phyloP scores from a whole-genome alignment of 2,329 filamentous ascomycete species.

The Neopestalotiopsis rosae region DNA sequence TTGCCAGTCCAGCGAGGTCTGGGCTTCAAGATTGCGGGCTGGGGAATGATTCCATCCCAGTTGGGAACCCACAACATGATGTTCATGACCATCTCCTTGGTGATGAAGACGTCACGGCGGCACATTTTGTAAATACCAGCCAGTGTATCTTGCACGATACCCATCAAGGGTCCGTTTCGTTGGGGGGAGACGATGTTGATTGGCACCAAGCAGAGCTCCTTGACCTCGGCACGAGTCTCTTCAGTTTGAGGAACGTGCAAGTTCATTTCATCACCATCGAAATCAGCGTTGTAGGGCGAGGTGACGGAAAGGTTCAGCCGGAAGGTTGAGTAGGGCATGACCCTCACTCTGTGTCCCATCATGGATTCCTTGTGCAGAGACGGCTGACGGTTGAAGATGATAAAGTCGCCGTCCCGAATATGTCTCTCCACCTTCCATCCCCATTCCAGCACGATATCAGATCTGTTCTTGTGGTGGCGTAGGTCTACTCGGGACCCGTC shows the following conservation, averaged over 20 bases:
- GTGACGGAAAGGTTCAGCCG: slow-evolving; percentile 96
- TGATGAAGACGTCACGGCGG: slow-evolving; percentile 88
- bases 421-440: slow-evolving; percentile 99
- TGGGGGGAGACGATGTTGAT: slow-evolving; percentile 98
- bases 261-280: slow-evolving; percentile 99
- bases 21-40: slow-evolving; percentile 92
- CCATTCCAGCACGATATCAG: slow-evolving; percentile 86
- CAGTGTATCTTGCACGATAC: slow-evolving; percentile 97
- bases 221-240: slow-evolving; percentile 93
- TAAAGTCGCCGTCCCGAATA: slow-evolving; percentile 93
- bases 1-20: slow-evolving; percentile 96
- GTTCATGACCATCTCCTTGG: slow-evolving; percentile 93
- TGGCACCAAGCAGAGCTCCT: slow-evolving; percentile 95
- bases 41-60: slow-evolving; percentile 94
- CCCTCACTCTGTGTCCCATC: slow-evolving; percentile 97
- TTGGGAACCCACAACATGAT: slow-evolving; percentile 96
- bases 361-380: slow-evolving; percentile 99
- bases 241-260: slow-evolving; percentile 98
- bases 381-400: slow-evolving; percentile 99
- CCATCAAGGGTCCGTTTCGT: slow-evolving; percentile 96
- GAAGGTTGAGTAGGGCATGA: slow-evolving; percentile 99
- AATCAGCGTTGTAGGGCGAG: slow-evolving; percentile 99
- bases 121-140: slow-evolving; percentile 98
- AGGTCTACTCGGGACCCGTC: slow-evolving; percentile 95
- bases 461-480: slow-evolving; percentile 87